Base-by-base conservation (phyloP, 2,329 filamentous ascomycete species). In the Erysiphe neolycopersici region DNA sequence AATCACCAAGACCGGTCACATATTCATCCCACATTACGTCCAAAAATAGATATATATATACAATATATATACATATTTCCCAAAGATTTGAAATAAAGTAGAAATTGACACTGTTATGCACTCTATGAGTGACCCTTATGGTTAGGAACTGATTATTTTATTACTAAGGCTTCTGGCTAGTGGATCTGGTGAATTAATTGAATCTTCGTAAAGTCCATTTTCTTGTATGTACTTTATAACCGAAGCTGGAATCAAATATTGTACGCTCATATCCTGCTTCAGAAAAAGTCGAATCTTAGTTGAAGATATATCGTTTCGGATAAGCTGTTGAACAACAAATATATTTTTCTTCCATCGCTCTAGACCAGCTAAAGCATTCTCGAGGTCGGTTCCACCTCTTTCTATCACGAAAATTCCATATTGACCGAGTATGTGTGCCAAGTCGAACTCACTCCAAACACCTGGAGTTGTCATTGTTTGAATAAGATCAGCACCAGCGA, bases 321-420 rank as follows among this genome's bases (percentile, higher is more conserved):
- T 85, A 43, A 92, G 70, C 59, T 92, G 82, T 45, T 81, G 17
- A 18, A 38, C 14, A 14, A 43, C 49, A 35, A 49, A 52, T 36
- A 59, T 75, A 52, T 92, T 89, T 52, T 84, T 73, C 54, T 82
- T 76, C 71, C 79, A 94, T 47, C 74, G 71, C 56, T 83, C 76
- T 40, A 93, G 64, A 38, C 73, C 77, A n/a, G 78, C 75, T 39
- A 93, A 66, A 1, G 85, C 84, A 55, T 91, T 80, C 48, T 92
- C 80, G 42, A 91, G 79, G 54, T 92, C 82, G 18, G 83, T 92
- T 38, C 84, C 85, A 36, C 75, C 76, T 47, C 87, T 73, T 65
- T 94, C 80, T n/a, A 91, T 69, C 47, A 87, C 79, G 57, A 91
- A 84, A 29, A 79, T 75, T 38, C 82, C 82, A 55, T 79, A 93